Base-by-base conservation (phyloP, 805 yeast genomes). In the Myxozyma sirexii region DNA sequence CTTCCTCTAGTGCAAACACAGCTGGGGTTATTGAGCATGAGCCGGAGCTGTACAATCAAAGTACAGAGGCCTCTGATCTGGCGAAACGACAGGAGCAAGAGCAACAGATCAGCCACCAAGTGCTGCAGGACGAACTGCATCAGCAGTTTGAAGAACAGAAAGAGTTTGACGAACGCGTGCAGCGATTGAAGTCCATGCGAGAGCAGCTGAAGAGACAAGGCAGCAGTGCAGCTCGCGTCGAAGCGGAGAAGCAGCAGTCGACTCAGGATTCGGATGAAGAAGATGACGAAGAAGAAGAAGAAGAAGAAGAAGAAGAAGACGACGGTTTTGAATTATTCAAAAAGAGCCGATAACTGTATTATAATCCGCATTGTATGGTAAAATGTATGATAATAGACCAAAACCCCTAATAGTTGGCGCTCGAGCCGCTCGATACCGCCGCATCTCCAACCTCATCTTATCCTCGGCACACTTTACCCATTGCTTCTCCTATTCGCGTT, bases 81-180 rank as follows among this genome's bases (percentile, higher is more conserved):
- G 8, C 12, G 43, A 24, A 37, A 8, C 33, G 50, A 31, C 47
- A 27, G 27, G 48, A 41, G 17, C 38, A n/a, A 21, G 17, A 29
- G 15, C 39, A 31, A n/a, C 45, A 43, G 12, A 53, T 46, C 8
- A 60, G 60, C 7, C 57, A 51, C 13, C 37, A 33, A 5, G 65
- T 59, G 1, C 60, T 46, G 17, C 39, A 39, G 46, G 48, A 63
- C 10, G 49, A 31, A 2, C 39, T 64, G 13, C 56, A 35, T n/a
- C 53, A 60, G 21, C 54, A 64, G 37, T 47, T 64, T 42, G 67
- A 56, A 12, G 64, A 64, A 37, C 67, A 64, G 44, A 35, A 51
- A 17, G 56, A 41, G 19, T 38, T 59, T 4, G 61, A 62, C 37
- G 45, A 41, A 7, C 31, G 60, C 15, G 63, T 64, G 17, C 54